Evolutionary conservation across 169 alveolate species (phyloP).

Genomic region (Amoebophrya sp.): DNA sequence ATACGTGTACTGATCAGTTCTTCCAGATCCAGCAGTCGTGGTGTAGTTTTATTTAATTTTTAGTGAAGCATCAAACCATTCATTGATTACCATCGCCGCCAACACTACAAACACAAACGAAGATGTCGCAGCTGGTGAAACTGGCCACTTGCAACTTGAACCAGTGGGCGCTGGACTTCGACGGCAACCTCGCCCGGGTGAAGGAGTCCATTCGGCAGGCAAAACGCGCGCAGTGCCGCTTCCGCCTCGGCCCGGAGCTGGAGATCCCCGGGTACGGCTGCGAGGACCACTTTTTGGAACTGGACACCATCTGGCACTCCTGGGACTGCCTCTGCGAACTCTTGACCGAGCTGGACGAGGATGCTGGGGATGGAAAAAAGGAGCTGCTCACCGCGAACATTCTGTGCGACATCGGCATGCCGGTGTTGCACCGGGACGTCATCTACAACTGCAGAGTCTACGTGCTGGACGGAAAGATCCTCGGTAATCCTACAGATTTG

Average conservation of each 20-base stretch:
- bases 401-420: constrained; percentile 65
- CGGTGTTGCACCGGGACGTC: constrained; percentile 46
- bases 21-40: no score
- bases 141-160: no score
- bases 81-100: no score
- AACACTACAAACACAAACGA: no score
- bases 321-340: constrained; percentile 40
- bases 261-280: constrained; percentile 41
- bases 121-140: no score
- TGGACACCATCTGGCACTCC: constrained; percentile 60
- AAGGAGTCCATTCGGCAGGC: constrained; percentile 34
- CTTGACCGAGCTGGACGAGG: constrained; percentile 19
- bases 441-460: constrained; percentile 61
- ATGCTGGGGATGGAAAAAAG: constrained; percentile 23
- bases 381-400: no score
- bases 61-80: no score
- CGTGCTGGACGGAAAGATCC: constrained; percentile 42
- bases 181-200: constrained; percentile 34
- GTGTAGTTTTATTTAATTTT: no score
- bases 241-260: constrained; percentile 33
- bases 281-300: constrained; percentile 71
- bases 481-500: constrained; percentile 3
- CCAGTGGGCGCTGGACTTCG: constrained; percentile 42
- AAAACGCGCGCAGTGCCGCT: constrained; percentile 22
- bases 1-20: no score